phyloP scores from a whole-genome alignment of 129 eudicot species.

The Lonicera japonica region DNA sequence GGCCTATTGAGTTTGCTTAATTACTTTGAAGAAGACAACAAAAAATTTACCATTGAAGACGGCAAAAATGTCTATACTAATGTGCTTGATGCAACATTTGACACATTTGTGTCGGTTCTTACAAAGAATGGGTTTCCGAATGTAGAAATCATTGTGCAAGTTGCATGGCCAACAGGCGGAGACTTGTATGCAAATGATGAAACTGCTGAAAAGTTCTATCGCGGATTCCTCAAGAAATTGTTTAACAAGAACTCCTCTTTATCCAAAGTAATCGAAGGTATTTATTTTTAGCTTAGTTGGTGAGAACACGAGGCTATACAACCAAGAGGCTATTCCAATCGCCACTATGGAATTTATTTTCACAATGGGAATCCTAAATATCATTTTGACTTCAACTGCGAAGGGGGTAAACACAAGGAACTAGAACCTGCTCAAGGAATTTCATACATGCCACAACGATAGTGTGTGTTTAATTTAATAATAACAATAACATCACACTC shows the following conservation, averaged over 20 bases:
- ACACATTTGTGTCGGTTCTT: slow-evolving; percentile 11
- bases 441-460: not conserved
- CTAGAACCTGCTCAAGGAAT: slow-evolving; percentile 4
- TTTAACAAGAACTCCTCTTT: slow-evolving; percentile 4
- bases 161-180: slow-evolving; percentile 20
- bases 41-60: not conserved
- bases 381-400: slow-evolving; percentile 5
- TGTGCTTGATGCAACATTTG: slow-evolving; percentile 10
- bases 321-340: not conserved
- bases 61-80: slow-evolving; percentile 9
- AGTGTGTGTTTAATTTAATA: slow-evolving; percentile 4
- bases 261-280: not conserved
- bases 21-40: not conserved
- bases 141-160: not conserved
- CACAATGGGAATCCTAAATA: slow-evolving; percentile 10
- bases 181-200: not conserved
- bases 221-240: not conserved
- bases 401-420: not conserved
- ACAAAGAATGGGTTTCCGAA: slow-evolving; percentile 1
- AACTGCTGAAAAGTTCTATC: slow-evolving; percentile 3
- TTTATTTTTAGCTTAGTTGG: not conserved
- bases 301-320: not conserved
- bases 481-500: not conserved
- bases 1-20: slow-evolving; percentile 8
- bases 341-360: slow-evolving; percentile 15